phyloP scores from a whole-genome alignment of 805 yeast species.

The Wickerhamomyces rabaulensis region DNA sequence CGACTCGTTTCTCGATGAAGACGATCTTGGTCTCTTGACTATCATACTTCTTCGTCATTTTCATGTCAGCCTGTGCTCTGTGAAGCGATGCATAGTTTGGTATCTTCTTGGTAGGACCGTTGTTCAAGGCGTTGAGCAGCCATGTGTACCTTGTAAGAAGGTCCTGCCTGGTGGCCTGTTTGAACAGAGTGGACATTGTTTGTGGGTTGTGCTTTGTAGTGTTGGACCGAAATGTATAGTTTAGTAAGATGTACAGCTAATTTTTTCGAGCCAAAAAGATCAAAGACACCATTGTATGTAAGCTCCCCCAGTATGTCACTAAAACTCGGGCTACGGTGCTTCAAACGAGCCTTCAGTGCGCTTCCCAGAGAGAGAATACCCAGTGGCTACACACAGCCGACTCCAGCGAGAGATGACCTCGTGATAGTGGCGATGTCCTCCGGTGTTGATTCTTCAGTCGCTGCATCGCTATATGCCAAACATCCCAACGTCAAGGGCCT shows the following conservation, averaged over 20 bases:
- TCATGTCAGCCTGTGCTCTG: background rate
- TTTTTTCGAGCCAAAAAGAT: no score
- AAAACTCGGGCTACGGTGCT: background rate
- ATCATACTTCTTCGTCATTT: background rate
- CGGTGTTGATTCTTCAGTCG: slow-evolving; percentile 92
- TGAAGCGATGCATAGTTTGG: background rate
- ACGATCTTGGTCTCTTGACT: slow-evolving; percentile 2
- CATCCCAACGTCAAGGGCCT: slow-evolving; percentile 67
- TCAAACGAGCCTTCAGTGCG: background rate
- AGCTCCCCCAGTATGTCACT: background rate
- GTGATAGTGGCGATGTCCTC: slow-evolving; percentile 90
- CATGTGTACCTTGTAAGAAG: background rate
- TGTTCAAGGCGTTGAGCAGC: background rate
- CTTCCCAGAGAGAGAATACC: slow-evolving; percentile 8
- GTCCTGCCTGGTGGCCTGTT: background rate
- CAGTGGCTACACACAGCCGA: slow-evolving; percentile 28
- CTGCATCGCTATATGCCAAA: slow-evolving; percentile 65
- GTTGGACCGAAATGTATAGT: no score
- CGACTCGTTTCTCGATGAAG: slow-evolving; percentile 13
- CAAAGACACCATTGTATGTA: background rate
- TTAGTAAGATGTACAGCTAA: no score
- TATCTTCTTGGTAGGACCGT: background rate
- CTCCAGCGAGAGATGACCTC: slow-evolving; percentile 49
- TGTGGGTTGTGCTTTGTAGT: background rate
- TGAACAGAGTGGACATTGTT: background rate